These are phyloP conservation scores for Sordariomycetes sp. DNA, from an alignment of 2,329 filamentous ascomycete genomes.

Conservation along the genomic window DNA sequence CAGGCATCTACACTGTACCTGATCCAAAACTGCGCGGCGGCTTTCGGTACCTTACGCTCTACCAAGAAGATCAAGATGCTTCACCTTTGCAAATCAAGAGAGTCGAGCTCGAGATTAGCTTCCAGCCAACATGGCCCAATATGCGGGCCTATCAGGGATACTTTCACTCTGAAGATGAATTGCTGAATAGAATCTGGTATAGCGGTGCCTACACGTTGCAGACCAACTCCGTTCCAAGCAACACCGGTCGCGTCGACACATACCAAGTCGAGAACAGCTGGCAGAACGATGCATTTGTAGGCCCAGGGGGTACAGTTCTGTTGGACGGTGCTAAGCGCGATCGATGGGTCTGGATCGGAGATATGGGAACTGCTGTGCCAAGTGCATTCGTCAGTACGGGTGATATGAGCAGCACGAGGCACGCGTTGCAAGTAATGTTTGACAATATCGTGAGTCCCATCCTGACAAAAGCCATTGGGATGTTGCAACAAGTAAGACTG, in stretches of 20 bases:
- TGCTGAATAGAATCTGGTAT: constrained; percentile 46
- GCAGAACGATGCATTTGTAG: constrained; percentile 22
- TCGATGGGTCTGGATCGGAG: constrained; percentile 51
- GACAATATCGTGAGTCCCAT: constrained; percentile 24
- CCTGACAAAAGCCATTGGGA: background rate
- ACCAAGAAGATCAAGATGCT: background rate
- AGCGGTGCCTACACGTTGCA: constrained; percentile 35
- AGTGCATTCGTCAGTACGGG: constrained; percentile 44
- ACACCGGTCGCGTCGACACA: constrained; percentile 12
- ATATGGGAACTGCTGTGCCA: constrained; percentile 48
- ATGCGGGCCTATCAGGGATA: constrained; percentile 44
- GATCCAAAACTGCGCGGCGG: background rate
- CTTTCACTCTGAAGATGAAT: constrained; percentile 36
- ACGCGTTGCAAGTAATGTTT: constrained; percentile 39
- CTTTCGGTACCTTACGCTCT: constrained; percentile 1
- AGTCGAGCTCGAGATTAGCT: constrained; percentile 20
- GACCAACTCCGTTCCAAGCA: constrained; percentile 12
- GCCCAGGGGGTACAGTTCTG: constrained; percentile 18
- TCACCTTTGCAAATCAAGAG: background rate
- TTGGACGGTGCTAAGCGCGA: constrained; percentile 50
- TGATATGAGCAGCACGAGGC: constrained; percentile 38
- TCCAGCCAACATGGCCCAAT: constrained; percentile 33
- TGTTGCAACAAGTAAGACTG: no score
- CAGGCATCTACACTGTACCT: background rate
- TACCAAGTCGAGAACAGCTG: constrained; percentile 9